These are phyloP conservation scores for Blastomyces parvus DNA, from an alignment of 2,329 filamentous ascomycete species.

Conservation along the genomic window DNA sequence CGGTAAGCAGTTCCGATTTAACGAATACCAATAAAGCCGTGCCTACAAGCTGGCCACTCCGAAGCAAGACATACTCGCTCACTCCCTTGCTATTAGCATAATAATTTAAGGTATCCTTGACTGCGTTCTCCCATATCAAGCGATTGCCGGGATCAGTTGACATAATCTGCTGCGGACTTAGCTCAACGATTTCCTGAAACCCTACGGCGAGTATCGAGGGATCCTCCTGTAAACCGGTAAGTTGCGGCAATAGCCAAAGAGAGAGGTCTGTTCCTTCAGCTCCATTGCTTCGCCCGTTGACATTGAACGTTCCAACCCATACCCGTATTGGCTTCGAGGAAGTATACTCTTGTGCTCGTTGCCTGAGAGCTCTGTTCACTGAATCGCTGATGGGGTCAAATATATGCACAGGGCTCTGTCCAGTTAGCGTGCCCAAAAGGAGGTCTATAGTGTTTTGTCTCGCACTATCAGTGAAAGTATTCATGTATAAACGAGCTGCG, in stretches of 20 bases:
- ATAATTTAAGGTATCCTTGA: slow-evolving; percentile 65
- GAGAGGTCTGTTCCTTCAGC: slow-evolving; percentile 64
- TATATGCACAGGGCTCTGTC: slow-evolving; percentile 72
- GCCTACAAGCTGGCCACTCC: slow-evolving; percentile 89
- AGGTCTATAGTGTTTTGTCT: slow-evolving; percentile 92
- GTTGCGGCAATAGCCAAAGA: slow-evolving; percentile 65
- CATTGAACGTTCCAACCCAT: slow-evolving; percentile 83
- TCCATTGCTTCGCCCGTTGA: slow-evolving; percentile 78
- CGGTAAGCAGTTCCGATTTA: slow-evolving; percentile 61
- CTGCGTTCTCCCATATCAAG: slow-evolving; percentile 75
- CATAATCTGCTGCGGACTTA: slow-evolving; percentile 98
- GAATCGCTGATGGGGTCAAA: slow-evolving; percentile 93
- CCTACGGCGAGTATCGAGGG: slow-evolving; percentile 84
- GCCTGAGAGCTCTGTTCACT: slow-evolving; percentile 65
- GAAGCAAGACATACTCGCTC: slow-evolving; percentile 76
- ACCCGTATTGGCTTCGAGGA: slow-evolving; percentile 65
- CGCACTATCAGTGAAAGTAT: slow-evolving; percentile 91
- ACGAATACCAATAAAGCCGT: slow-evolving; percentile 90
- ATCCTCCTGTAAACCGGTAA: slow-evolving; percentile 48
- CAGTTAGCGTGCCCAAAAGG: slow-evolving; percentile 73
- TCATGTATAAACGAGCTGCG: slow-evolving; percentile 87
- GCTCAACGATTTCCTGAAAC: slow-evolving; percentile 96
- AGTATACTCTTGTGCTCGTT: slow-evolving; percentile 60
- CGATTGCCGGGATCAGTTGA: slow-evolving; percentile 85
- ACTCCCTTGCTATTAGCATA: slow-evolving; percentile 55